phyloP scores from a whole-genome alignment of 202 grass and related monocot species.

The Zizania palustris region DNA sequence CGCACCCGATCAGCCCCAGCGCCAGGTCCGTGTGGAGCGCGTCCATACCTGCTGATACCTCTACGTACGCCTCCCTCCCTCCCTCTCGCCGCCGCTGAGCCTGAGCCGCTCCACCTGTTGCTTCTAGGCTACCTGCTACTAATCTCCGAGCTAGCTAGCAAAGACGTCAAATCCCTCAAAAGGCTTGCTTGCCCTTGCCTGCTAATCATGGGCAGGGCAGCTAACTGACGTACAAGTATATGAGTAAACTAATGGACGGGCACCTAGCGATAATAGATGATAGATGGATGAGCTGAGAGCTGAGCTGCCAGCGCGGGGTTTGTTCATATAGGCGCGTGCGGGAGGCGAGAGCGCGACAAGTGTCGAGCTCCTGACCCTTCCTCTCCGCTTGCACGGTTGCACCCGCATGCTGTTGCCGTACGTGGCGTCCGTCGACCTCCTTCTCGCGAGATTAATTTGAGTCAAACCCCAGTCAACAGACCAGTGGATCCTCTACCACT shows the following conservation, averaged over 20 bases:
- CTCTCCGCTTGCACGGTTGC: too few relatives aligned
- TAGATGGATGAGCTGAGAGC: neutral
- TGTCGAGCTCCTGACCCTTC: constrained; percentile 43
- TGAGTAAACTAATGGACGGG: constrained; percentile 25
- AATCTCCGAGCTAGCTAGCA: neutral
- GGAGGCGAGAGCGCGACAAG: constrained; percentile 26
- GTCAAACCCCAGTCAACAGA: too few relatives aligned
- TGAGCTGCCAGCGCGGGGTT: neutral
- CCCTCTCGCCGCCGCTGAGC: too few relatives aligned
- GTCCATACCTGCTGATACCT: constrained; percentile 35
- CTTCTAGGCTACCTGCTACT: neutral
- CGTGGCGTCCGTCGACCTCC: too few relatives aligned
- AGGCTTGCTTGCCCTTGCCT: constrained; percentile 9
- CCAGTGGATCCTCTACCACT: too few relatives aligned
- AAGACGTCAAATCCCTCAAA: constrained; percentile 46
- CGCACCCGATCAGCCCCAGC: constrained; percentile 45
- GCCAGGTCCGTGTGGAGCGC: constrained; percentile 54
- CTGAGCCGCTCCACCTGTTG: too few relatives aligned
- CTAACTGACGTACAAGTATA: neutral
- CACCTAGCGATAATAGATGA: neutral
- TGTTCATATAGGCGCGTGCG: constrained; percentile 28
- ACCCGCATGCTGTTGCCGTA: too few relatives aligned
- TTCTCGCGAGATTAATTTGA: too few relatives aligned
- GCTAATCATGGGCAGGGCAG: constrained; percentile 21
- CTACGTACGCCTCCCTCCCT: neutral